phyloP scores from a whole-genome alignment of 352 stramenopile species.

The Pythium biforme region DNA sequence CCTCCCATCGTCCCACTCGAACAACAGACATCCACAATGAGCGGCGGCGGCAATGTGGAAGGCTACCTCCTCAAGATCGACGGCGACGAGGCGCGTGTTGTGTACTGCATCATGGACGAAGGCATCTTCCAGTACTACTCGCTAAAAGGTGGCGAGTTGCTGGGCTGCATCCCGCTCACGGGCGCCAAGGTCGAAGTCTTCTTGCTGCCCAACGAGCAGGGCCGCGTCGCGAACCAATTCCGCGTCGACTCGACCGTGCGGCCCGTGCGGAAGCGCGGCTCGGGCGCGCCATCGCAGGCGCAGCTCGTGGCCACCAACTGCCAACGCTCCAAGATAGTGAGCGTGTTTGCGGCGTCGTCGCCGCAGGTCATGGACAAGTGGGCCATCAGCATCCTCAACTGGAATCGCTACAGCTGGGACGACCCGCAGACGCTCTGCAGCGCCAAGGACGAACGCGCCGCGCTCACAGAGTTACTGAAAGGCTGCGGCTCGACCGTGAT shows the following conservation, averaged over 20 bases:
- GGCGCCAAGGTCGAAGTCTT: constrained; percentile 77
- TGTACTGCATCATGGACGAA: constrained; percentile 87
- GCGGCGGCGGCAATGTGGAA: constrained; percentile 70
- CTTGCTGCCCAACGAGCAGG: constrained; percentile 51
- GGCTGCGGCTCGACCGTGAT: constrained; percentile 22
- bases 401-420: constrained; percentile 85
- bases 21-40: constrained; percentile 28
- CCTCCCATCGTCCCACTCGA: too few species aligned
- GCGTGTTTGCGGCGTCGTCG: constrained; percentile 55
- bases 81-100: constrained; percentile 47
- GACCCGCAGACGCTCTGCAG: constrained; percentile 76
- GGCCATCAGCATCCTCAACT: constrained; percentile 80
- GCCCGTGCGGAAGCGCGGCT: constrained; percentile 30
- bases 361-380: constrained; percentile 61
- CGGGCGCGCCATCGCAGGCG: constrained; percentile 9
- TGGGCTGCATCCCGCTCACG: constrained; percentile 65
- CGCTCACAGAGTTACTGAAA: constrained; percentile 43
- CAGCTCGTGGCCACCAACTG: constrained; percentile 24
- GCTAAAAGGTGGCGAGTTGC: constrained; percentile 56
- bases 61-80: constrained; percentile 81
- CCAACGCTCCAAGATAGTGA: constrained; percentile 26
- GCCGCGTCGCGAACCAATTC: constrained; percentile 56
- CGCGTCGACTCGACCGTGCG: constrained; percentile 49
- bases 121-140: constrained; percentile 81
- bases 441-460: constrained; percentile 62